phyloP scores from a whole-genome alignment of 2,329 filamentous ascomycete genomes.

The Aspergillus sergii region DNA sequence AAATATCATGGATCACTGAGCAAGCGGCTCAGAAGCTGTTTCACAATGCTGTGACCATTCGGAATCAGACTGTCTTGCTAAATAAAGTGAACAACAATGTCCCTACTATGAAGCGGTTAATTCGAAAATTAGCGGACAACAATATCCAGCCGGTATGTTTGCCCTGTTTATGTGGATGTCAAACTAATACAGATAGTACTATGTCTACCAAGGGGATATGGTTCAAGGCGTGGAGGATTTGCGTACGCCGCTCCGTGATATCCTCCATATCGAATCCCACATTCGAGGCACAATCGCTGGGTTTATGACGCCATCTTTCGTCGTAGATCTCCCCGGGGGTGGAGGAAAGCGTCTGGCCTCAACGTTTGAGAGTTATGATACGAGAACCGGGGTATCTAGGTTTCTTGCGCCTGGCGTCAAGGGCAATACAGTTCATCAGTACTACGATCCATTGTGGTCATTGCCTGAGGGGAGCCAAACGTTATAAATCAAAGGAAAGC shows the following conservation, averaged over 20 bases:
- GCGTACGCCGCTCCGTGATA: neutral
- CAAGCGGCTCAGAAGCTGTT: neutral
- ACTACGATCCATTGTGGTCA: neutral
- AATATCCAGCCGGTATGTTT: neutral
- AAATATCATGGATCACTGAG: neutral
- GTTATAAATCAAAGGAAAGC: no score
- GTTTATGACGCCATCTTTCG: neutral
- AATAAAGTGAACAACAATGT: neutral
- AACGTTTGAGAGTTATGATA: neutral
- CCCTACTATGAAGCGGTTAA: neutral
- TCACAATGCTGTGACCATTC: neutral
- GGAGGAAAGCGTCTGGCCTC: neutral
- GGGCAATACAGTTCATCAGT: neutral
- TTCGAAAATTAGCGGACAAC: neutral
- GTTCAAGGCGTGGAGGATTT: neutral
- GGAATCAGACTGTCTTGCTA: no score
- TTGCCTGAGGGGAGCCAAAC: neutral
- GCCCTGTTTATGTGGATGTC: neutral
- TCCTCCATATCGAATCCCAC: neutral
- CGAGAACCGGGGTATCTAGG: neutral
- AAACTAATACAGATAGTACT: neutral
- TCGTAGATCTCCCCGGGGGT: neutral
- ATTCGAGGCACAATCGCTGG: neutral
- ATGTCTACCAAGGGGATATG: neutral
- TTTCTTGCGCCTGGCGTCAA: neutral